Percentiles rank a stretch among this genome's conserved stretches.
Conservation (phyloP, 176 grass and related monocot genomes). For the Elymus sibiricus region DNA sequence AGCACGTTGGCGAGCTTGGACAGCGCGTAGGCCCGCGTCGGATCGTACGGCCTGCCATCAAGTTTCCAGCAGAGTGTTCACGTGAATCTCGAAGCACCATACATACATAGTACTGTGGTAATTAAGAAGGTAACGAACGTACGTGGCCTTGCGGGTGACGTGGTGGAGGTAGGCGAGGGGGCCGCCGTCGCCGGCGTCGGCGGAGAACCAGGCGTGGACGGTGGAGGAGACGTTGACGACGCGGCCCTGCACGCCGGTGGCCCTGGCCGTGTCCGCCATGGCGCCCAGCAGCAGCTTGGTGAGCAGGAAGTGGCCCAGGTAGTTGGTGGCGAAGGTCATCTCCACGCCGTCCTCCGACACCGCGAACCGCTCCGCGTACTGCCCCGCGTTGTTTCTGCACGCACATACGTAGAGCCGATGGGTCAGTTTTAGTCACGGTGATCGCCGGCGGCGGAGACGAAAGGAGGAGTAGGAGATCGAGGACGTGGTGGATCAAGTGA, state of each 20-base stretch:
- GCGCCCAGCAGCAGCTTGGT: constrained; percentile 60
- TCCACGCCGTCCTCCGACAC: constrained; percentile 84
- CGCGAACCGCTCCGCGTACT: constrained; percentile 65
- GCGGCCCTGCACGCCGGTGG: constrained; percentile 72
- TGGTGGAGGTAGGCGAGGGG: constrained; percentile 69
- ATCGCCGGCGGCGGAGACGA: background rate
- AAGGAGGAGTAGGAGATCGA: background rate
- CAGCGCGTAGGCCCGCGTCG: constrained; percentile 80
- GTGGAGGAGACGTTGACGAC: constrained; percentile 86
- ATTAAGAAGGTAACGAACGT: background rate
- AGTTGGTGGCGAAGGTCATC: constrained; percentile 98
- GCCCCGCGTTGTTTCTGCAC: constrained; percentile 94
- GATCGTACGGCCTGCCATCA: constrained; percentile 67
- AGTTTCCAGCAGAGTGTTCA: background rate
- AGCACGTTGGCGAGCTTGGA: constrained; percentile 98
- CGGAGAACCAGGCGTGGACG: constrained; percentile 93
- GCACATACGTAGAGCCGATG: background rate
- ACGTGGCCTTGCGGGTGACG: constrained; percentile 76
- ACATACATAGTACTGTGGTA: too few species aligned
- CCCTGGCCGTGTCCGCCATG: constrained; percentile 78
- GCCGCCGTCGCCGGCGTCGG: constrained; percentile 59
- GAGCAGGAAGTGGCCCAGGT: constrained; percentile 93
- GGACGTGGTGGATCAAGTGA: background rate
- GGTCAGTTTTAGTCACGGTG: background rate
- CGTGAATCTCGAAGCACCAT: constrained; percentile 16